Base-by-base conservation (phyloP, 2,329 filamentous ascomycete species). In the Trichoderma hamatum region DNA sequence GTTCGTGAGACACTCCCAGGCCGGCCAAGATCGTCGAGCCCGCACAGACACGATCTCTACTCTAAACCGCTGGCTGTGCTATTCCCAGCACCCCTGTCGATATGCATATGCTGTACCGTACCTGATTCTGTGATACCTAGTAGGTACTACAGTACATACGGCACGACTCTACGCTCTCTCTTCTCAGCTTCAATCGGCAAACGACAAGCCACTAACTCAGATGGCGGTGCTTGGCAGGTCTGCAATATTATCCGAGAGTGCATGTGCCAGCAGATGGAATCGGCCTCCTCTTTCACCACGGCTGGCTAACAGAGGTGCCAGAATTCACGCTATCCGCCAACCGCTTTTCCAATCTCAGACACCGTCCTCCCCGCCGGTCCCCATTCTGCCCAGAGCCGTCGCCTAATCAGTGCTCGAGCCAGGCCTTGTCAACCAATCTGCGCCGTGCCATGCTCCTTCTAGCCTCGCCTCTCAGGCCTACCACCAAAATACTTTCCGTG, bases 341-440 rank as follows among this genome's bases (percentile, higher is more conserved):
- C 61, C 61, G 61, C 61, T 55, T 21, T 54, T 11, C 49, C 49
- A 54, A 55, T 52, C 46, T 3, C 16, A 63, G 60, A 63, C 60
- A 36, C 60, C 26, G 30, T 63, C 21, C 60, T 36, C 7, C 39
- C 32, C 21, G 7, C 32, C 36, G 16, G 16, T 55, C 39, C 39
- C 64, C 64, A 59, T 58, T 56, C 49, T 34, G 30, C 26, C 28
- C 54, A 67, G 26, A 34, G 28, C 26, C 7, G 54, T 55, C 61
- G 61, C 51, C 49, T 30, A n/a, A 32, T n/a, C 5, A 19, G 19
- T 56, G 26, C 19, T 28, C 19, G 30, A n/a, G 26, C 28, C 36
- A 16, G 16, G 36, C 52, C 63, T 3, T 66, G 36, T 34, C 52
- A 58, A 46, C 28, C 36, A 58, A 58, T 49, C 52, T 52, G 7